Evolutionary conservation across 2,329 filamentous ascomycete genomes (phyloP).

Genomic region (Penicillium sp.): DNA sequence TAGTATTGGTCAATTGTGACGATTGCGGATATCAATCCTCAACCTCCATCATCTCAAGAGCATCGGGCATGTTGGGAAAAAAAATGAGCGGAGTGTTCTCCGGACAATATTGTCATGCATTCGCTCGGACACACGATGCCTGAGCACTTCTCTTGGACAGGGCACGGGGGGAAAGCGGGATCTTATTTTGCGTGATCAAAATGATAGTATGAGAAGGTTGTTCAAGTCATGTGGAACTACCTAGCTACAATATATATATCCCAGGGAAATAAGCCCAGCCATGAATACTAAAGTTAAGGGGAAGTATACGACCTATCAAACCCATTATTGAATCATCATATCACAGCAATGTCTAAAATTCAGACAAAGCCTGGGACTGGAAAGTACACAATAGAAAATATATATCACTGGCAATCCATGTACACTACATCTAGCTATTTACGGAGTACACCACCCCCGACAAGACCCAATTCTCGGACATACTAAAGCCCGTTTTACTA

Average conservation of each 20-base stretch:
- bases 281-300: no score
- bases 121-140: neutral
- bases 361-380: no score
- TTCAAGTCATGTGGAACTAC: neutral
- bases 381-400: no score
- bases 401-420: no score
- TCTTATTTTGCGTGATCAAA: neutral
- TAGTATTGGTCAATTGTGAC: slow-evolving; percentile 1
- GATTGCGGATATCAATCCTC: slow-evolving; percentile 4
- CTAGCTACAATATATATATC: neutral
- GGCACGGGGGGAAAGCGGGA: neutral
- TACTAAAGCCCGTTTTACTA: neutral
- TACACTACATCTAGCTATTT: no score
- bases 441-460: no score
- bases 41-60: neutral
- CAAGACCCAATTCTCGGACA: neutral
- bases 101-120: neutral
- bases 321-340: no score
- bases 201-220: neutral
- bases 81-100: slow-evolving; percentile 3
- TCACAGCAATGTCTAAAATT: no score
- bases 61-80: neutral
- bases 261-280: no score
- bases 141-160: neutral
- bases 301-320: neutral